Evolutionary conservation across 2,329 filamentous ascomycete genomes (phyloP), one percentile per base, ranked within the genome.

Genomic region (Raffaelea arxii): DNA sequence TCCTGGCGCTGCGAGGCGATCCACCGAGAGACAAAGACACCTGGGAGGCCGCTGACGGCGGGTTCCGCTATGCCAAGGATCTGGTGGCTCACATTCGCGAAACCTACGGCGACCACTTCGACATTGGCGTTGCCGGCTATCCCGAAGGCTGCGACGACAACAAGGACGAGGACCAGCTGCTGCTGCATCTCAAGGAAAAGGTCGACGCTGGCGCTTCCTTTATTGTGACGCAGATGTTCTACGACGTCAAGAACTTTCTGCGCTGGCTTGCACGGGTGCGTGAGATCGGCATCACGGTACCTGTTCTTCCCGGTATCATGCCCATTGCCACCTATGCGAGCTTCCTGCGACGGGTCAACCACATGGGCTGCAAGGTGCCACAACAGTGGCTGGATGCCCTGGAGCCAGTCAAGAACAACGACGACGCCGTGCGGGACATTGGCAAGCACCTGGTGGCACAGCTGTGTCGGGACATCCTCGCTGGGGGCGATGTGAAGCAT

Each of bases 151-250:
- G 84, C 57, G 92, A 98, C 58, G 92, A 97, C 64, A 89, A 95
- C 62, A 80, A 86, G 57, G 82, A 95, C 58, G 83, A 88, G 45
- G 89, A 95, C 41, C 67, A 78, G 50, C 75, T 98, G 58, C 79
- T 98, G 53, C 83, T 92, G 53, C 92, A 97, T 63, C 68, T 98
- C 59, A 97, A 97, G 70, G 86, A 97, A 65, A 98, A 98, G 71
- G 83, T 97, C 27, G 92, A 98, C 62, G 86, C 87, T 49, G 92
- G 92, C 44, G 90, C 84, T 51, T 84, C 85, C 6, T 98, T 97
- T 62, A 86, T 98, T 53, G 86, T 98, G 46, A 97, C 92, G 0
- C 92, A 98, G 69, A 98, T 98, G 92, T 97, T 97, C 68, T 98
- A 98, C 71, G 91, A 98, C 59, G 90, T 80, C 43, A 91, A 98